Evolutionary conservation across 176 grass and related monocot species (phyloP), one percentile per base, ranked within the genome.

Genomic region (Rhynchospora tenuis): DNA sequence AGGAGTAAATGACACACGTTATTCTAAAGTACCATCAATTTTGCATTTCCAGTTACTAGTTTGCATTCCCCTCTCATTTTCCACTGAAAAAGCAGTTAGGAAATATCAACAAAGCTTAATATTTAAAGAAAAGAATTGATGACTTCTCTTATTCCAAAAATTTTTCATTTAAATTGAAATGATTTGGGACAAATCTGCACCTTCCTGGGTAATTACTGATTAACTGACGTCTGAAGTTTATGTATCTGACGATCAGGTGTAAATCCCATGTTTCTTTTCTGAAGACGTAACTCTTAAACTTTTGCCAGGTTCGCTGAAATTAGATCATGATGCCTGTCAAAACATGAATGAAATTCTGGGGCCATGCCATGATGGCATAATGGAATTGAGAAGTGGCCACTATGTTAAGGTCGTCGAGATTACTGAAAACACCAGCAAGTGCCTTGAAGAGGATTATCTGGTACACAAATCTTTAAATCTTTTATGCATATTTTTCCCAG

Each of bases 401-500:
- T 86, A 92, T 82, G 85, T 89, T 69, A 99, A 88, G 89, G 91
- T 96, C 20, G 93, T 92, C 17, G 88, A 96, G 73, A 93, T 99
- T 50, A 93, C 91, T 50, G 78, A 89, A 80, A 92, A 90, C 42
- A 83, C 91, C 13, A 89, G 89, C 83, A 95, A 90, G 73, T 95
- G 89, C 87, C 89, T 99, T 13, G 97, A 99, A 85, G 89, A 96
- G 87, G 93, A 99, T 84, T 99, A 99, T 86, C 56, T 90, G 97
- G 97, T 99, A 88, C 83, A 84, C 71, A 78, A 56, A 71, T 73
- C 64, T 52, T 68, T 15, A 50, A 67, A 62, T 66, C 14, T 66
- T 26, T 7, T 51, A 62, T 51, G 15, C 45, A 51, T 28, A 42
- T 5, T 82, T 31, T 54, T 7, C 33, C 13, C 9, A 62, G 67